These are phyloP conservation scores for Citrullus mucosospermus DNA, from an alignment of 306 rosid genomes.

Conservation along the genomic window DNA sequence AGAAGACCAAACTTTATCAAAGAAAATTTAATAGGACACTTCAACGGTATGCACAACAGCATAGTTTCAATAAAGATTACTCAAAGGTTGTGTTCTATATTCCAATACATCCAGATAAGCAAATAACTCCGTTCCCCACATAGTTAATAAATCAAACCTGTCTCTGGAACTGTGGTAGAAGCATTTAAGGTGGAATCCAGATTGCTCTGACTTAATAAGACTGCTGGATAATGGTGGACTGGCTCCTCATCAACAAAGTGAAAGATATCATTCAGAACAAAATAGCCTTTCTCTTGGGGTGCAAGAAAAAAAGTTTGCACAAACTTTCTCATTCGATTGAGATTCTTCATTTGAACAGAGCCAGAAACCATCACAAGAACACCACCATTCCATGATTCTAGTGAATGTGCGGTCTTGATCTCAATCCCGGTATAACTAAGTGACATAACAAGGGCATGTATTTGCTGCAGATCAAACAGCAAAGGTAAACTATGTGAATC, in stretches of 20 bases:
- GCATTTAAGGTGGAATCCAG: conserved; percentile 44
- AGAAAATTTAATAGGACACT: not conserved
- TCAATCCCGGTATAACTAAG: conserved; percentile 69
- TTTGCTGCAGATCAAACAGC: conserved; percentile 59
- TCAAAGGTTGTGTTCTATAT: not conserved
- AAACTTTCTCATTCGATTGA: conserved; percentile 61
- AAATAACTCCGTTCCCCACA: not conserved
- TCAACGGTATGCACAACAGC: not conserved
- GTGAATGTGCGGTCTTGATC: conserved; percentile 69
- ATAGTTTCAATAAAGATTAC: not conserved
- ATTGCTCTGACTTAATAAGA: conserved; percentile 59
- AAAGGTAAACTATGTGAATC: not conserved
- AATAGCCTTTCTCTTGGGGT: conserved; percentile 89
- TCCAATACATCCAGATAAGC: not conserved
- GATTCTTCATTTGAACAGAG: conserved; percentile 61
- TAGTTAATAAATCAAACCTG: conserved; percentile 33
- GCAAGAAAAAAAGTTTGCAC: conserved; percentile 93
- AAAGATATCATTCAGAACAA: conserved; percentile 81
- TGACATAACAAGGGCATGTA: conserved; percentile 80
- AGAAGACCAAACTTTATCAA: not conserved
- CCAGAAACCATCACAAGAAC: conserved; percentile 92
- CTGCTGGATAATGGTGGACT: conserved; percentile 58
- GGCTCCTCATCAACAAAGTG: conserved; percentile 76
- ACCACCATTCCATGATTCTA: conserved; percentile 95
- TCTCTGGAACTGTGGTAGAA: conserved; percentile 35